A percentile compares a stretch with the other conserved stretches of the same genome.
Evolutionary conservation across 2,329 filamentous ascomycete species (phyloP).

Genomic region (Penicillium aurantiogriseum): DNA sequence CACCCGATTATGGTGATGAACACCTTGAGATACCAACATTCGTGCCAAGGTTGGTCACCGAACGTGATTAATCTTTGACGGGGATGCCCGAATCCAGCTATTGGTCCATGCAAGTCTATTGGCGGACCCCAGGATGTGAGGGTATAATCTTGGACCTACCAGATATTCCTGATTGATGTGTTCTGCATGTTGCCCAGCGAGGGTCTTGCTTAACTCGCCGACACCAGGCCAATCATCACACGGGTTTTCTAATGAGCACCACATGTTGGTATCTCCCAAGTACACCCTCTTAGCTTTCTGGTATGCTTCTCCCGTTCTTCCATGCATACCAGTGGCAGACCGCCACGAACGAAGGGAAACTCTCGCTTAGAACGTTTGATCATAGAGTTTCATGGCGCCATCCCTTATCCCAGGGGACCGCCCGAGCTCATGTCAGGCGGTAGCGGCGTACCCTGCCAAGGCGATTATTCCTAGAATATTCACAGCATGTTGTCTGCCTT

Average conservation of each 20-base stretch:
- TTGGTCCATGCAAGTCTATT: conserved; percentile 1
- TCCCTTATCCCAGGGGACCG: background rate
- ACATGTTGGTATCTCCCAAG: conserved; percentile 1
- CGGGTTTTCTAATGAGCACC: background rate
- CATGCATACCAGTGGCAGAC: conserved; percentile 27
- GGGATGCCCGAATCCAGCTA: background rate
- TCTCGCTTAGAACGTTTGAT: background rate
- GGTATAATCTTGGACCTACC: background rate
- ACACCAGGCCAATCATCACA: background rate
- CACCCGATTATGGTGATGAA: background rate
- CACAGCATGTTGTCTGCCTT: background rate
- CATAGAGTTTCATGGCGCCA: conserved; percentile 4
- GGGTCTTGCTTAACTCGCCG: background rate
- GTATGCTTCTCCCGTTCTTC: conserved; percentile 31
- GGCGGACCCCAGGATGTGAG: background rate
- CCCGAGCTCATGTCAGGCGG: background rate
- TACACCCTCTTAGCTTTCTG: background rate
- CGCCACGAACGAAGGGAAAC: conserved; percentile 14
- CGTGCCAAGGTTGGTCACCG: background rate
- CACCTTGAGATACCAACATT: background rate
- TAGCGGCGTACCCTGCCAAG: background rate
- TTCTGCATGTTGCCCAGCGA: background rate
- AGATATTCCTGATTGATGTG: background rate
- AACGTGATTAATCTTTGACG: background rate
- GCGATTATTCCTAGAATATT: background rate